Evolutionary conservation across 2,329 filamentous ascomycete species (phyloP), one percentile per base, ranked within the genome.

Genomic region (Clarireedia monteithiana): DNA sequence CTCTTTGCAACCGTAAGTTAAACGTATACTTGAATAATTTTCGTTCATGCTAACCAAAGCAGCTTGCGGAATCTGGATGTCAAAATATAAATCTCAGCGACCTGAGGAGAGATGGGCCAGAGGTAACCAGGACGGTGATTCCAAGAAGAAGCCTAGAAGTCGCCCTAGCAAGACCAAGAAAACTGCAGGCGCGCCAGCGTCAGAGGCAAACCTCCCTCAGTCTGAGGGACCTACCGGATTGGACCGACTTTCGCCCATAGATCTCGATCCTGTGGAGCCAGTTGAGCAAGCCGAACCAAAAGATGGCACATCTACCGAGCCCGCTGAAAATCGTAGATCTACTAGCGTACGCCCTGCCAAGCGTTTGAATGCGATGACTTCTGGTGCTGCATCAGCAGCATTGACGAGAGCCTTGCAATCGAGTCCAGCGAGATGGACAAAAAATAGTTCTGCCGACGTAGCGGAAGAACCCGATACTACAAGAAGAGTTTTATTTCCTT

Each of bases 1-100:
- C 88, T 27, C 80, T 97, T 39, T 99, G 94, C 77, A 99, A 99
- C 69, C 91, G 82, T 85, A 73, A 81, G 83, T 83, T 51, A 36
- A 23, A 42, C 7, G 20, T 12, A 53, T 36, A 38, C 26, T 40
- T 48, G 15, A 24, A 53, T 17, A 7, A 44, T 36, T 12, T 38
- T 30, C 48, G 52, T 36, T 51, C 38, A 57, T 45, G 40, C 59
- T 64, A 53, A 63, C 70, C 63, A 71, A 59, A 50, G 56, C 50
- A 85, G 82, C 92, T 57, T 99, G 94, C 69, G 94, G 94, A 17
- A 84, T 99, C 44, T 99, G 91, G 90, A 85, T 99, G 64, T 84
- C 85, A 59, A 97, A 96, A 67, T 90, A 87, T 71, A 90, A 88
- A 67, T 79, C 75, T 24, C 94, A 95, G 75, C 85, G 94, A 7